Conservation (phyloP, 1,139 yeast species). For the Sugiyamaella japonica region DNA sequence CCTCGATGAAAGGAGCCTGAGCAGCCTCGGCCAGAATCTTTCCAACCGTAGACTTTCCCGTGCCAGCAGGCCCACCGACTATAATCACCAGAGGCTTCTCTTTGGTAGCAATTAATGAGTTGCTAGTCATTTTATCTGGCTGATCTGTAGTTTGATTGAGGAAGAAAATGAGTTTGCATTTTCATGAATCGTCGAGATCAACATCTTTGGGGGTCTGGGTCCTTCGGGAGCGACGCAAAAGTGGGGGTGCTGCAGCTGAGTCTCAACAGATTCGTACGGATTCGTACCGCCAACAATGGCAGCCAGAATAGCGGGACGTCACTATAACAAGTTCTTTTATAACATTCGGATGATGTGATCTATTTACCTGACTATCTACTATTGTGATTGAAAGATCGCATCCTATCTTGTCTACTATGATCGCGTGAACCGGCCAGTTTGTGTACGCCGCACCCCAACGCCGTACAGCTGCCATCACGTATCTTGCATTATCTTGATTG, state of each 20-base stretch:
- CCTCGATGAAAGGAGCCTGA: slow-evolving; percentile 69
- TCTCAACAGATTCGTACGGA: too few relatives aligned
- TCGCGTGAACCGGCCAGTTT: background rate
- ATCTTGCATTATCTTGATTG: too few relatives aligned
- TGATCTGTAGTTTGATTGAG: background rate
- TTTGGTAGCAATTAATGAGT: slow-evolving; percentile 1
- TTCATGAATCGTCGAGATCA: background rate
- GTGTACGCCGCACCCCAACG: background rate
- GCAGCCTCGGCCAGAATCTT: slow-evolving; percentile 48
- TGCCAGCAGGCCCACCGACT: slow-evolving; percentile 93
- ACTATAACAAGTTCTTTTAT: too few relatives aligned
- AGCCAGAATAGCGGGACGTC: too few relatives aligned
- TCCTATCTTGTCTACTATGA: background rate
- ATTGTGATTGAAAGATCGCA: too few relatives aligned
- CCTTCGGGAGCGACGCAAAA: background rate
- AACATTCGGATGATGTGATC: too few relatives aligned
- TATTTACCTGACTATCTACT: too few relatives aligned
- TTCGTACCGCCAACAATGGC: too few relatives aligned
- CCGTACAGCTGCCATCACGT: background rate
- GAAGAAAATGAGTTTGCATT: background rate
- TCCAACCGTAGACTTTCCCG: slow-evolving; percentile 86
- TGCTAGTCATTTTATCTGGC: slow-evolving; percentile 3
- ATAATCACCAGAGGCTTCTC: slow-evolving; percentile 38
- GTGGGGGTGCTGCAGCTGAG: slow-evolving; percentile 6
- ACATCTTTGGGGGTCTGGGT: background rate